phyloP scores from a whole-genome alignment of 768 basidiomycete species.

The Calocybe cyanea region DNA sequence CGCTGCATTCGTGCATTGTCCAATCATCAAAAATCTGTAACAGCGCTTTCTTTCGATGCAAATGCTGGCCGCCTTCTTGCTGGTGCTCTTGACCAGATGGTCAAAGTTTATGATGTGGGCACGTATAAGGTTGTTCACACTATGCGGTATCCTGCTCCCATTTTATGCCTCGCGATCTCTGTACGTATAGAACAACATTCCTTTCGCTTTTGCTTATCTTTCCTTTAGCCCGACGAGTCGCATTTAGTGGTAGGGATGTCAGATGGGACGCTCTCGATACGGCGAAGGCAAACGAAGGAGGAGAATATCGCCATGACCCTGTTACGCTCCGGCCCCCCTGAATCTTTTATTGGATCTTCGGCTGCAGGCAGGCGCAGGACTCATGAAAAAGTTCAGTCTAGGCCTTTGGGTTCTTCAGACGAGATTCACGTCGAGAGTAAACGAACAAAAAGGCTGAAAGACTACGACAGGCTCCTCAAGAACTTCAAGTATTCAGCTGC shows the following conservation, averaged over 20 bases:
- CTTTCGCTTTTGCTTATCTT: background rate
- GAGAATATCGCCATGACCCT: constrained; percentile 39
- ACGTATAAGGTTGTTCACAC: constrained; percentile 96
- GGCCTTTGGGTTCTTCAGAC: constrained; percentile 56
- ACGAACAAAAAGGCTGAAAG: constrained; percentile 66
- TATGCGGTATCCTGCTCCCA: constrained; percentile 94
- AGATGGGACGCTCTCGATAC: constrained; percentile 96
- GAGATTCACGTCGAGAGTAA: constrained; percentile 78
- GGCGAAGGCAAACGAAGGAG: constrained; percentile 80
- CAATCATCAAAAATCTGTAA: constrained; percentile 98
- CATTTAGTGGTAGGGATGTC: constrained; percentile 98
- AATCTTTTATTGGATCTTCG: constrained; percentile 58
- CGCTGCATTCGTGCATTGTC: constrained; percentile 87
- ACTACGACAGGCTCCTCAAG: constrained; percentile 89
- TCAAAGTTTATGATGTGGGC: constrained; percentile 96
- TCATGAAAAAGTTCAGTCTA: constrained; percentile 38
- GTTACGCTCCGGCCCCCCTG: constrained; percentile 55
- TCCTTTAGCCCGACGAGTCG: constrained; percentile 83
- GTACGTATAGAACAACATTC: constrained; percentile 41
- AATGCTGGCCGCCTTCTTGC: constrained; percentile 77
- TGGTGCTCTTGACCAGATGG: constrained; percentile 93
- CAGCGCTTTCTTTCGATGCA: constrained; percentile 78
- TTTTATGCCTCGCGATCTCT: constrained; percentile 88
- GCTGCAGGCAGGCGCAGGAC: constrained; percentile 55
- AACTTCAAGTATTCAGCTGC: constrained; percentile 93